phyloP scores from a whole-genome alignment of 2,329 filamentous ascomycete species.

The Calonectria montana region DNA sequence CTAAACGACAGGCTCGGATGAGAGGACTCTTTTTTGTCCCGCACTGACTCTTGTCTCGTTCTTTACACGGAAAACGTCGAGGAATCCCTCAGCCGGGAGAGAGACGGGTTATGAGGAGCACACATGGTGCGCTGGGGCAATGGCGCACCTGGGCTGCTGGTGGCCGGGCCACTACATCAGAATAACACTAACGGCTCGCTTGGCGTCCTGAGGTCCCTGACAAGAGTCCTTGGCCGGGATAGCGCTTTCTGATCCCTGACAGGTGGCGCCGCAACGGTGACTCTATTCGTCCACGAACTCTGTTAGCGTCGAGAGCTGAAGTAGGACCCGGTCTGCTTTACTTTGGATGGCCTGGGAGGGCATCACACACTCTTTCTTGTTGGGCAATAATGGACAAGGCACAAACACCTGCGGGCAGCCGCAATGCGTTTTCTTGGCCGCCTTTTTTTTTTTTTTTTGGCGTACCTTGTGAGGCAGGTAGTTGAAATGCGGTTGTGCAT shows the following conservation, averaged over 20 bases:
- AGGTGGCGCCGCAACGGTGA: constrained; percentile 22
- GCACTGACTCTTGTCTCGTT: neutral
- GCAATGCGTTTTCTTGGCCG: neutral
- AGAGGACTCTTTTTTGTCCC: neutral
- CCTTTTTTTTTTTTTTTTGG: neutral
- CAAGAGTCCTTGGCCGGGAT: neutral
- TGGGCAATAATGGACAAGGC: neutral
- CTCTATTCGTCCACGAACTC: constrained; percentile 27
- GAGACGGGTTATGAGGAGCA: neutral
- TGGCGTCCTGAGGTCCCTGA: neutral
- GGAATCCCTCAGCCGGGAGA: neutral
- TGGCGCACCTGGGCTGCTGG: neutral
- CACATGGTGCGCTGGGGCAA: neutral
- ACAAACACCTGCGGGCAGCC: neutral
- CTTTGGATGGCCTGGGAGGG: constrained; percentile 1
- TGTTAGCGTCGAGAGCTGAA: constrained; percentile 38
- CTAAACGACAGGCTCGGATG: neutral
- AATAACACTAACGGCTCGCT: neutral
- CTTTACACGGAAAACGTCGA: neutral
- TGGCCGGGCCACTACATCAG: neutral
- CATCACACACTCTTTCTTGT: constrained; percentile 3
- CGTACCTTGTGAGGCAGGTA: neutral
- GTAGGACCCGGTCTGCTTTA: constrained; percentile 8
- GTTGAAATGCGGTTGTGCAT: neutral
- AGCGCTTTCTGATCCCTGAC: constrained; percentile 10